phyloP scores from a whole-genome alignment of 106 monocot species.

The Dendrobium catenatum region DNA sequence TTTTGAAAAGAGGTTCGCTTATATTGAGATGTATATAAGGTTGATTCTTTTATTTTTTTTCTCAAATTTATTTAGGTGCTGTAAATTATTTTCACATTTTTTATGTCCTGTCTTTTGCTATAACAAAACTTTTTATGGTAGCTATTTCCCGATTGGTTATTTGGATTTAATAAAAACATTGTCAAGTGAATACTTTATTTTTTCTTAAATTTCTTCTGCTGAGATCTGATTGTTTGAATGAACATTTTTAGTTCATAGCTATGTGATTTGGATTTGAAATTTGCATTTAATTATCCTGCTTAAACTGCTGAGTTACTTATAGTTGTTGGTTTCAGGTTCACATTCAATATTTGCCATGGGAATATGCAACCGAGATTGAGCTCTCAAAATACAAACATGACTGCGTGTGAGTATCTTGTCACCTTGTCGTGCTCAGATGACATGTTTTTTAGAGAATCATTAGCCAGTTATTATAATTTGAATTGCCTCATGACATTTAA shows the following conservation, averaged over 20 bases:
- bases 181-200: background rate
- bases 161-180: background rate
- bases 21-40: too few species aligned
- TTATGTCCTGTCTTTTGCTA: background rate
- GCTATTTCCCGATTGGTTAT: background rate
- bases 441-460: background rate
- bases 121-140: background rate
- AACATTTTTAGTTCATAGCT: background rate
- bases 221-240: background rate
- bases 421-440: background rate
- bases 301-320: slow-evolving; percentile 2
- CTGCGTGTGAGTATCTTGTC: slow-evolving; percentile 54
- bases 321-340: slow-evolving; percentile 41
- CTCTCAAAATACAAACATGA: slow-evolving; percentile 42
- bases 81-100: background rate
- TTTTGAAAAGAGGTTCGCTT: too few species aligned
- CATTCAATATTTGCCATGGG: slow-evolving; percentile 72
- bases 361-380: slow-evolving; percentile 48
- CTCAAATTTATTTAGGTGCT: background rate
- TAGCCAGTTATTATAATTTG: background rate
- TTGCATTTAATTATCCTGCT: background rate
- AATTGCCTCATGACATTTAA: slow-evolving; percentile 1
- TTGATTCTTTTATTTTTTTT: background rate
- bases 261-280: background rate
- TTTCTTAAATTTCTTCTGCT: background rate